Base-by-base conservation (phyloP, 345 rosid species). In the Gossypium anomalum region DNA sequence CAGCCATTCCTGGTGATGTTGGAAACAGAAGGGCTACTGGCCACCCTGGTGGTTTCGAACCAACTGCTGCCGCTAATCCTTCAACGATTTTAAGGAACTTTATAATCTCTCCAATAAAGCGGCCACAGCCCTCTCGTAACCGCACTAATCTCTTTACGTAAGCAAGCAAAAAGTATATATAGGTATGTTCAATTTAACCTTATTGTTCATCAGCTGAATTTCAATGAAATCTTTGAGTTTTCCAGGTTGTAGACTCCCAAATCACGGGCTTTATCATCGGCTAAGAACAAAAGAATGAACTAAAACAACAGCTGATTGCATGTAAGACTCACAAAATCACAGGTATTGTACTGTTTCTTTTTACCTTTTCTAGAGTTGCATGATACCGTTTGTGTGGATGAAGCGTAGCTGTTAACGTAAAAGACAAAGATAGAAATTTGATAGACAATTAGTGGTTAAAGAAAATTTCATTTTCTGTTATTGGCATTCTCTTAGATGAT, bases 81-180 rank as follows among this genome's bases (percentile, higher is more conserved):
- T 85, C 97, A 34, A 85, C 82, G 89, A 87, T 94, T 13, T 73
- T 93, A 69, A 85, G 96, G 79, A 95, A 95, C 85, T 83, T 95
- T 83, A 90, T 95, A 68, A 86, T 91, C 66, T 95, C 99, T 72
- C 99, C 98, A 7, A 89, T 95, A 70, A 93, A 91, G 82, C 90
- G 98, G 68, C 93, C 97, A 75, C 99, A 91, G 86, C 90, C 89
- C 63, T 91, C 96, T 75, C 97, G 96, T 25, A 80, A 78, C 65
- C 92, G 90, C 73, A 79, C 83, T 76, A 89, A 87, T 49, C 78
- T 90, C 79, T 95, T 95, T 83, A 86, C 90, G 92, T 93, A 86
- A 95, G 87, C 74, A 17, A 58, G 13, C 29, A 60, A 51, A 34
- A 1, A 34, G 7, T 34, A 34, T 19, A 67, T 13, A 12, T 16